These are phyloP conservation scores for Arthrobotrys sinensis DNA, from an alignment of 2,329 filamentous ascomycete genomes.

Conservation along the genomic window DNA sequence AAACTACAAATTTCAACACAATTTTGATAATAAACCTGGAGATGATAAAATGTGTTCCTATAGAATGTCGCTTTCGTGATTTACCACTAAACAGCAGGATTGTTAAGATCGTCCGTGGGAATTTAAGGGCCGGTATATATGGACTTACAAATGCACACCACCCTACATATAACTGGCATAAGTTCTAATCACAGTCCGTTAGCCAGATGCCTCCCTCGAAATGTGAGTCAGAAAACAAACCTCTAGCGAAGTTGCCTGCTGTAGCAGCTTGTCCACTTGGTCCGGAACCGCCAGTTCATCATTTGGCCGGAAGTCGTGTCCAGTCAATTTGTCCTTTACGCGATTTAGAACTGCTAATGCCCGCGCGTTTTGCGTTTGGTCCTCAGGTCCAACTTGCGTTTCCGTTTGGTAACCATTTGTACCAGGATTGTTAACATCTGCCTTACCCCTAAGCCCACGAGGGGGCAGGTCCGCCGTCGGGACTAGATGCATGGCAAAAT, in stretches of 20 bases:
- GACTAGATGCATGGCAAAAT: background rate
- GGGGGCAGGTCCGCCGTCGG: conserved; percentile 22
- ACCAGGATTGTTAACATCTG: conserved; percentile 29
- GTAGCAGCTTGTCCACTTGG: conserved; percentile 94
- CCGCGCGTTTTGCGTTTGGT: conserved; percentile 78
- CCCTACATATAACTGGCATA: conserved; percentile 56
- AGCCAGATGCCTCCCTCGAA: background rate
- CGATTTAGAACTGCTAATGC: conserved; percentile 91
- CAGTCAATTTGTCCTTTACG: conserved; percentile 95
- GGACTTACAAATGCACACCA: conserved; percentile 60
- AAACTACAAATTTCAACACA: too few relatives aligned
- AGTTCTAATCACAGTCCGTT: conserved; percentile 37
- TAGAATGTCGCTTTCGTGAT: too few relatives aligned
- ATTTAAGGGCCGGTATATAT: too few relatives aligned
- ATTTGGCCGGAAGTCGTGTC: conserved; percentile 87
- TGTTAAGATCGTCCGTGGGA: background rate
- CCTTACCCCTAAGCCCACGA: conserved; percentile 16
- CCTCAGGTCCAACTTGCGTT: conserved; percentile 35
- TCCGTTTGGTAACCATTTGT: conserved; percentile 25
- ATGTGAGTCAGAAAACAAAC: conserved; percentile 15
- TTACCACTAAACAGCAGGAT: conserved; percentile 29
- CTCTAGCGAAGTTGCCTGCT: conserved; percentile 94
- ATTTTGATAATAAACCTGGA: too few relatives aligned
- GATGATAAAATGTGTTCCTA: too few relatives aligned
- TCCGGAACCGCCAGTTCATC: conserved; percentile 87